Base-by-base conservation (phyloP, 73 alveolate genomes). In the Stentor coeruleus region DNA sequence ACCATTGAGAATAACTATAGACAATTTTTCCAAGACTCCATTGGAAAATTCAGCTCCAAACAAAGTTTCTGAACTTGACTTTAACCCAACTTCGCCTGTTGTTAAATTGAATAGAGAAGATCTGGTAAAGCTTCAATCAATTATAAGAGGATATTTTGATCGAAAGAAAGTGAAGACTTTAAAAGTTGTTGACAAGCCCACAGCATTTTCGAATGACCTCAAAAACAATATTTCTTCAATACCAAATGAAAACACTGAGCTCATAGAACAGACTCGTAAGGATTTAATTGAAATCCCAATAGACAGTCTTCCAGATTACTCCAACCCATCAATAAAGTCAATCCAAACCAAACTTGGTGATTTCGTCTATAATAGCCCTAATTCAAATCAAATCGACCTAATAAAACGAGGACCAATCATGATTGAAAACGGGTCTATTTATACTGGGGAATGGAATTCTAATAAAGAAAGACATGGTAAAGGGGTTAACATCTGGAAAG, bases 371-470 rank as follows among this genome's bases (percentile, higher is more conserved):
- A 11, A 6, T 20, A 11, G 72, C 88, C 82, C 26, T 79, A 57
- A 33, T 86, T n/a, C n/a, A n/a, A n/a, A n/a, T n/a, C n/a, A n/a
- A n/a, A n/a, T n/a, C n/a, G 91, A 14, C 28, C 14, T 60, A 28
- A n/a, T n/a, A n/a, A 60, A n/a, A 26, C 37, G 41, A 60, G 80
- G 80, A 11, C 80, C 80, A 28, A 38, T 60, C 20, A n/a, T 60
- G 37, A n/a, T 60, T 26, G 41, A 60, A 60, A 35, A 60, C 28
- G 80, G 80, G 59, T 60, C 80, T 11, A 60, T 60, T 60, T 60
- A 11, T 26, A 35, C 37, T 28, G 80, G 80, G 11, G 37, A 60
- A 26, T 60, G 80, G 41, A 60, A 60, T 38, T 6, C 11, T 35
- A 11, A 11, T 14, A 35, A 35, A 11, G 80, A 60, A 60, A n/a